Base-by-base conservation (phyloP, 2,329 filamentous ascomycete genomes). In the Trichophyton schoenleinii region DNA sequence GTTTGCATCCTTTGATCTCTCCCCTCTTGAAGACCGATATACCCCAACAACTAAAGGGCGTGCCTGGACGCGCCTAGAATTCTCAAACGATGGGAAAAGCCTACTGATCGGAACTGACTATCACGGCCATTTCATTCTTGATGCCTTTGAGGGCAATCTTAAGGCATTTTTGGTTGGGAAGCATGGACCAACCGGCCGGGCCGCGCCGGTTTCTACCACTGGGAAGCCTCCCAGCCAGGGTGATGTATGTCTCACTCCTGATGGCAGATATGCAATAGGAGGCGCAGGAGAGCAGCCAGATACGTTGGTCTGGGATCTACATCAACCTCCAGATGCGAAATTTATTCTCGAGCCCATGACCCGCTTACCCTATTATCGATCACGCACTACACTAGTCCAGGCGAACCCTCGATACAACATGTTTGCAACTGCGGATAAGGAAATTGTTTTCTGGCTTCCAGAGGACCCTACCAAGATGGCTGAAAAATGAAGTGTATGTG, bases 31-130 rank as follows among this genome's bases (percentile, higher is more conserved):
- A 57, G 84, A 87, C 66, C 71, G 74, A 68, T 80, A 72, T 64
- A 81, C 73, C 44, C 76, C 73, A 57, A 79, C 75, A 52, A 80
- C 75, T 57, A 78, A 76, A 31, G 75, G 75, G 41, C 70, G 75
- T 52, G 74, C 72, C 66, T 99, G 94, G 94, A 94, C 89, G 1
- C 91, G 88, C 67, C 80, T 99, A 48, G 91, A 96, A 68, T 97
- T 99, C 71, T 94, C 89, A 62, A 99, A 99, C 69, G 94, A 99
- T 69, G 94, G 94, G 18, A 95, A 95, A 70, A 84, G 84, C 63
- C 75, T 99, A 57, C 80, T 99, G 3, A 74, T 99, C 18, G 89
- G 88, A 13, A 97, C 92, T 1, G 89, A 87, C 57, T 89, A 88
- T 5, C 81, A 81, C 59, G 90, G 91, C 0, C 94, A 99, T 73